Base-by-base conservation (phyloP, 192 early-diverging fungal genomes). In the Backusella morwellensis region DNA sequence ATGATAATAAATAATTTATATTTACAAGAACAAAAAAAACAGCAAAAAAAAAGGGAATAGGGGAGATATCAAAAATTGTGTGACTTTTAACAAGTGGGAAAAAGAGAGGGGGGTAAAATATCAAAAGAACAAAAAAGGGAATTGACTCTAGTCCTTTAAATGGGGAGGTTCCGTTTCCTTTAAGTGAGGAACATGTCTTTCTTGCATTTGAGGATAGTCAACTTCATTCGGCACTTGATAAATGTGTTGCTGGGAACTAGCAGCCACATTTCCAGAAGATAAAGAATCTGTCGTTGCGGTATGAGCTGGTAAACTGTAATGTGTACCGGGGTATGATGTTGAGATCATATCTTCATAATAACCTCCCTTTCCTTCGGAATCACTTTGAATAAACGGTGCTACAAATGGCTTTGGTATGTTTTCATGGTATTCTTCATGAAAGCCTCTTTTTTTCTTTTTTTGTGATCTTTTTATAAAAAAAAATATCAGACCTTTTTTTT, bases 181-280 rank as follows among this genome's bases (percentile, higher is more conserved):
- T 23, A 70, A 23, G 21, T 70, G 68, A 40, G 68, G 68, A 40
- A 70, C 68, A 70, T 70, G 68, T 40, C 68, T 70, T 70, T 70
- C 68, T 38, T 68, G 66, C 32, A 17, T 54, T 54, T 54, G 56
- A 29, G 67, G 67, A 36, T 36, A 36, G 8, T 68, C 67, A 68
- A 68, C 19, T 36, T 68, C 67, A 34, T 68, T 68, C 7, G 67
- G 67, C 7, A 68, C 67, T 35, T 68, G 67, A n/a, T 36, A 35
- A n/a, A 68, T 19, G 14, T 17, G 35, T n/a, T 34, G 67, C 19
- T 68, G 35, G 11, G 67, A 34, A n/a, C 7, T 34, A 9, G 35
- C n/a, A 21, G 35, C 68, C 6, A 69, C 0, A 9, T 35, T 40
- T 12, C 35, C 36, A n/a, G 68, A 40, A 38, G 68, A 38, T n/a